Evolutionary conservation across 2,329 filamentous ascomycete species (phyloP).

Genomic region (Botryotinia calthae): DNA sequence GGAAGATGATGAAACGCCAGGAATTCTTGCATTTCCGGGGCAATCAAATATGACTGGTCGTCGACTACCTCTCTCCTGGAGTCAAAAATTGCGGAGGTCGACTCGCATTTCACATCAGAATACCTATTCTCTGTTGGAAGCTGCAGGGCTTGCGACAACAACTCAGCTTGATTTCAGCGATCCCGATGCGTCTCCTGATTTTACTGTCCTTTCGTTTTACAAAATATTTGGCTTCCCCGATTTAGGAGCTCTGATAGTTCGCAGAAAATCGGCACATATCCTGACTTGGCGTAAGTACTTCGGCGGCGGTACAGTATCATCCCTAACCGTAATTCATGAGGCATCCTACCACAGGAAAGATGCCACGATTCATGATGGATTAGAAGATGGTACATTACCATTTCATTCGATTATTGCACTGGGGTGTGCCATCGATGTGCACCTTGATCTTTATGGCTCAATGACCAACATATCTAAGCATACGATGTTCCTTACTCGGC

Average conservation of each 20-base stretch:
- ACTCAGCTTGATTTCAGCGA: constrained; percentile 69
- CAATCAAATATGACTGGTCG: constrained; percentile 50
- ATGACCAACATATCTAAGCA: constrained; percentile 70
- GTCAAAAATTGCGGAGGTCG: constrained; percentile 45
- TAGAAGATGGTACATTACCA: constrained; percentile 89
- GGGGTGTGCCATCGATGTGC: constrained; percentile 67
- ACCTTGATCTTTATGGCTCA: constrained; percentile 65
- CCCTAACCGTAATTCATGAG: constrained; percentile 71
- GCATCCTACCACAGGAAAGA: constrained; percentile 80
- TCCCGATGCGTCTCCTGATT: constrained; percentile 67
- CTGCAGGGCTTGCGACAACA: constrained; percentile 76
- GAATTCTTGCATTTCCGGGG: constrained; percentile 76
- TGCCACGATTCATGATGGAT: constrained; percentile 67
- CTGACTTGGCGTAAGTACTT: constrained; percentile 75
- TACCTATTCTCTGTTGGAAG: constrained; percentile 76
- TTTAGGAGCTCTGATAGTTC: constrained; percentile 78
- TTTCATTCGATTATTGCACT: constrained; percentile 87
- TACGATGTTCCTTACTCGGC: constrained; percentile 60
- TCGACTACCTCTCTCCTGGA: constrained; percentile 69
- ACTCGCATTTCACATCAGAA: constrained; percentile 28
- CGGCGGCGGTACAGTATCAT: constrained; percentile 89
- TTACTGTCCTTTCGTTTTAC: constrained; percentile 82
- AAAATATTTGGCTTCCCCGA: constrained; percentile 97
- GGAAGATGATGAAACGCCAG: constrained; percentile 31
- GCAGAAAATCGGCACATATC: constrained; percentile 62